Evolutionary conservation across 2,329 filamentous ascomycete species (phyloP).

Genomic region (Niveomyces coronatus): DNA sequence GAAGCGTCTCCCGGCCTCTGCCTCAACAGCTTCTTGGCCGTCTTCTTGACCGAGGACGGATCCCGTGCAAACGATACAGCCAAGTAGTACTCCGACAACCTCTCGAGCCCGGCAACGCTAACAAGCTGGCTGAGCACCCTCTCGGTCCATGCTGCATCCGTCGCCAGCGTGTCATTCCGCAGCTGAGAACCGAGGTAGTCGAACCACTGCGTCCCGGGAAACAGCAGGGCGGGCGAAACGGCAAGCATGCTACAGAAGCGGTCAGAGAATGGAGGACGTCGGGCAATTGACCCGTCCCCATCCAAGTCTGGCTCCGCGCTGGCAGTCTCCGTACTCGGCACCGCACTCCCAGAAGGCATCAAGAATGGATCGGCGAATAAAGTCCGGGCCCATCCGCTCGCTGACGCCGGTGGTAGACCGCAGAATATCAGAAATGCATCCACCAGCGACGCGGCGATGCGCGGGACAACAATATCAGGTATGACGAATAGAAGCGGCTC

Average conservation of each 20-base stretch:
- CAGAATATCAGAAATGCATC: slow-evolving; percentile 64
- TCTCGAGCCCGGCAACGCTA: slow-evolving; percentile 23
- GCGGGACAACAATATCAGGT: slow-evolving; percentile 25
- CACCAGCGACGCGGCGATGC: slow-evolving; percentile 39
- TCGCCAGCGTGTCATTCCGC: neutral
- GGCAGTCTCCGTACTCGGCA: slow-evolving; percentile 3
- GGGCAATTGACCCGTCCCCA: slow-evolving; percentile 10
- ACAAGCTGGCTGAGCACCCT: slow-evolving; percentile 35
- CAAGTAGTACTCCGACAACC: slow-evolving; percentile 58
- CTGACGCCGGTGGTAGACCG: slow-evolving; percentile 44
- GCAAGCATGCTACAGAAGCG: neutral
- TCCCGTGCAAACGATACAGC: slow-evolving; percentile 53
- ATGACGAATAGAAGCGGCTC: slow-evolving; percentile 48
- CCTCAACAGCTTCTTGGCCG: slow-evolving; percentile 70
- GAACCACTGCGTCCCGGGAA: slow-evolving; percentile 3
- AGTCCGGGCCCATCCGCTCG: slow-evolving; percentile 19
- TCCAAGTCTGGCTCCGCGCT: slow-evolving; percentile 1
- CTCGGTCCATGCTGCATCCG: slow-evolving; percentile 1
- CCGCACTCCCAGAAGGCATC: slow-evolving; percentile 1
- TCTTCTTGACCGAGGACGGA: slow-evolving; percentile 49
- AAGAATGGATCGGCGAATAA: slow-evolving; percentile 24
- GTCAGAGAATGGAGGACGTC: slow-evolving; percentile 5
- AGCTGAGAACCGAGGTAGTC: neutral
- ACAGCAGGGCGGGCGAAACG: neutral
- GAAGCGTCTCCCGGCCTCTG: slow-evolving; percentile 49